These are phyloP conservation scores for Candolleomyces aberdarensis DNA, from an alignment of 768 basidiomycete genomes.

Conservation along the genomic window DNA sequence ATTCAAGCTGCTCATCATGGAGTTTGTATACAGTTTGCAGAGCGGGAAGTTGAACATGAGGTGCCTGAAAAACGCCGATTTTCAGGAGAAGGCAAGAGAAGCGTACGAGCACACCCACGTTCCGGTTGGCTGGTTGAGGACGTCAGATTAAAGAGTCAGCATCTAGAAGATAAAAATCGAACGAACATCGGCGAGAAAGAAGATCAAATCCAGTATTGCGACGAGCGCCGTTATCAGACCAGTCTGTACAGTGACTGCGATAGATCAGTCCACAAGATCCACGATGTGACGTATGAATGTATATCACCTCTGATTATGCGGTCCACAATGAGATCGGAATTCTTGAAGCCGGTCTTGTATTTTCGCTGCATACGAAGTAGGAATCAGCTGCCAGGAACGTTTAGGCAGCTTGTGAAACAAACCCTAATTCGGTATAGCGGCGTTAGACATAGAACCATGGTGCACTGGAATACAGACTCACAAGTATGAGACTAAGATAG, in stretches of 20 bases:
- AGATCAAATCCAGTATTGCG: conserved; percentile 18
- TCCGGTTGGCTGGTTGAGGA: conserved; percentile 9
- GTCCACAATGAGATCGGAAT: conserved; percentile 20
- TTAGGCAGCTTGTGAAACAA: neutral
- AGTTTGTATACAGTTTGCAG: conserved; percentile 41
- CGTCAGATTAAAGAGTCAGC: neutral
- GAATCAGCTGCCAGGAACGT: neutral
- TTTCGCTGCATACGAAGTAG: conserved; percentile 10
- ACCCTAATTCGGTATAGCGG: too few relatives aligned
- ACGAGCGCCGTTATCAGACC: conserved; percentile 18
- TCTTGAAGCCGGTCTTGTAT: conserved; percentile 21
- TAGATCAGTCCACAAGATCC: neutral
- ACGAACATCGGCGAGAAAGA: conserved; percentile 21
- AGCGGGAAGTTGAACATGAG: conserved; percentile 37
- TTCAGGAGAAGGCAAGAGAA: too few relatives aligned
- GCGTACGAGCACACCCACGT: conserved; percentile 5
- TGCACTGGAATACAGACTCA: neutral
- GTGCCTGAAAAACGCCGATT: conserved; percentile 21
- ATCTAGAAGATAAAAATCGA: neutral
- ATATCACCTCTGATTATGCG: conserved; percentile 20
- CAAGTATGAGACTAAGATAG: conserved; percentile 15
- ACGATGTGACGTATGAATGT: too few relatives aligned
- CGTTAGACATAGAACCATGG: neutral
- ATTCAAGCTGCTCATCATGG: conserved; percentile 38
- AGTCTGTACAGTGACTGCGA: conserved; percentile 21